phyloP scores from a whole-genome alignment of 345 rosid species.

The Cochlearia excelsa region DNA sequence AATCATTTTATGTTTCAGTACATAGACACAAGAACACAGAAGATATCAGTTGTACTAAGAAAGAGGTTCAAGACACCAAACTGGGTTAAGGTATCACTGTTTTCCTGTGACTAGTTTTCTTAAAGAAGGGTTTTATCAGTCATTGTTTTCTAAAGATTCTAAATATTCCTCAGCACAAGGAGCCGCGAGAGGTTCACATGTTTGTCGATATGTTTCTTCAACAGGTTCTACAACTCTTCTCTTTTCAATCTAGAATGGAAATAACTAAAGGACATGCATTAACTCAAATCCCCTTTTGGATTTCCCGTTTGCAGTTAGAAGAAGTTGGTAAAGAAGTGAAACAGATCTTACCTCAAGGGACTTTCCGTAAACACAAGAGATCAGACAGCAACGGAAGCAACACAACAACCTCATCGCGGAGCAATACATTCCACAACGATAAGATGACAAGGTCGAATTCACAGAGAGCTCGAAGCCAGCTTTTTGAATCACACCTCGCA shows the following conservation, averaged over 20 bases:
- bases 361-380: conserved; percentile 67
- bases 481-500: conserved; percentile 95
- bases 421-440: conserved; percentile 82
- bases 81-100: conserved; percentile 81
- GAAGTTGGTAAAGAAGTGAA: conserved; percentile 68
- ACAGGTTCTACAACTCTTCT: conserved; percentile 54
- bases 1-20: conserved; percentile 49
- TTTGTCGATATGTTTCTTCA: conserved; percentile 87
- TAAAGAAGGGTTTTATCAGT: conserved; percentile 16
- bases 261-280: conserved; percentile 7
- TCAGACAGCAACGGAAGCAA: conserved; percentile 92
- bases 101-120: conserved; percentile 17
- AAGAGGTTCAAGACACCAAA: conserved; percentile 95
- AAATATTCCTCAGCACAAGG: conserved; percentile 80
- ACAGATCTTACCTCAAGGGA: conserved; percentile 83
- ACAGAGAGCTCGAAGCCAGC: conserved; percentile 89
- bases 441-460: conserved; percentile 63
- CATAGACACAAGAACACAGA: conserved; percentile 71
- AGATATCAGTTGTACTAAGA: conserved; percentile 76
- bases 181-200: conserved; percentile 99
- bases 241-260: conserved; percentile 6
- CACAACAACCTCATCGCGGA: conserved; percentile 70
- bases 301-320: conserved; percentile 49
- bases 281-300: neutral
- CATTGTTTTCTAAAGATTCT: conserved; percentile 28